Evolutionary conservation across 371 early-diverging fungal genomes (phyloP).

Genomic region (Mucor racemosus): DNA sequence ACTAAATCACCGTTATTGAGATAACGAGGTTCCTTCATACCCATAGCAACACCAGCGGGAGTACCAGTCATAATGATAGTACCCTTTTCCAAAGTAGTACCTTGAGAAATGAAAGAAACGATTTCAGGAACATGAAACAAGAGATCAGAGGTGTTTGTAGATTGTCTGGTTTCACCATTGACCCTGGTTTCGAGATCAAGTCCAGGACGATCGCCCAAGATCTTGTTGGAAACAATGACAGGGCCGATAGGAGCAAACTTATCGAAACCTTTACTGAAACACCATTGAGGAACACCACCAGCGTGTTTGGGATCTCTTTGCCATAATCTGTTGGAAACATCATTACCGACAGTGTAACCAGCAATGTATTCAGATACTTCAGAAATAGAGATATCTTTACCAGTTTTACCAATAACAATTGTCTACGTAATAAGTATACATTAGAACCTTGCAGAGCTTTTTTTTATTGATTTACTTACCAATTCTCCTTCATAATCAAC

Average conservation of each 20-base stretch:
- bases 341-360: conserved; percentile 66
- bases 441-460: neutral
- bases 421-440: conserved; percentile 10
- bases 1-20: conserved; percentile 58
- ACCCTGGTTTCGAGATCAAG: conserved; percentile 49
- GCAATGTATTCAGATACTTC: conserved; percentile 57
- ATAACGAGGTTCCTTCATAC: conserved; percentile 51
- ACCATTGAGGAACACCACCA: conserved; percentile 57
- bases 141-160: conserved; percentile 58
- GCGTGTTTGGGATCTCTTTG: conserved; percentile 47
- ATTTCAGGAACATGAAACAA: conserved; percentile 47
- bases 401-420: conserved; percentile 63
- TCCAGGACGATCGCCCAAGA: conserved; percentile 55
- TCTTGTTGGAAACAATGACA: conserved; percentile 47
- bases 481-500: conserved; percentile 67
- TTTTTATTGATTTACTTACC: neutral
- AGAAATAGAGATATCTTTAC: conserved; percentile 51
- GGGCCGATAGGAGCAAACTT: conserved; percentile 67
- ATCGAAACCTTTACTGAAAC: conserved; percentile 66
- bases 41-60: conserved; percentile 61
- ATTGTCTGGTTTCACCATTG: conserved; percentile 59
- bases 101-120: conserved; percentile 61
- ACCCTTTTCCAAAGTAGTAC: conserved; percentile 63
- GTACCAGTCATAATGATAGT: conserved; percentile 68
- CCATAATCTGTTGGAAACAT: conserved; percentile 62